Evolutionary conservation across 2,329 filamentous ascomycete genomes (phyloP).

Genomic region (Fusarium nematophilum): DNA sequence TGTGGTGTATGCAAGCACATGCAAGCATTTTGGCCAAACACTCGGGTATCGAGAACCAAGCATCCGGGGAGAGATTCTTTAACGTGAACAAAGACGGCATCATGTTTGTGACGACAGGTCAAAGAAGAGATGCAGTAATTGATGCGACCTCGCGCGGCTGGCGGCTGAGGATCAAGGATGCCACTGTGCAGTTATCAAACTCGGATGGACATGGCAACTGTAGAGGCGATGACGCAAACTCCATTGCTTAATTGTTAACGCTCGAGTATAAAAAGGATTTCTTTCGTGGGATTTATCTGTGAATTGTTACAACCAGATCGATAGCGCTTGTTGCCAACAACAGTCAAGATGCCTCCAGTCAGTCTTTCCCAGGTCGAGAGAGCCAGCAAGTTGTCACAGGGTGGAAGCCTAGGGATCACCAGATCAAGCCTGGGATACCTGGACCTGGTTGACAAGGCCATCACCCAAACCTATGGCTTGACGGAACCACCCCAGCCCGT

Average conservation of each 20-base stretch:
- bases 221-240: background rate
- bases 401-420: too few species aligned
- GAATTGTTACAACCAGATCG: too few species aligned
- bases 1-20: background rate
- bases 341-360: slow-evolving; percentile 23
- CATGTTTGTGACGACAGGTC: background rate
- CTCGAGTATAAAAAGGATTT: too few species aligned
- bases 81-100: background rate
- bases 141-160: background rate
- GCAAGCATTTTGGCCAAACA: slow-evolving; percentile 20
- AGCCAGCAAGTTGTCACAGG: background rate
- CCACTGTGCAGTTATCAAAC: background rate
- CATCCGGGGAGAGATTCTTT: background rate
- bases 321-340: too few species aligned
- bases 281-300: too few species aligned
- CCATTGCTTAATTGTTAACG: too few species aligned
- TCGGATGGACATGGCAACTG: background rate
- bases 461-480: too few species aligned
- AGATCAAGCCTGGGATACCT: too few species aligned
- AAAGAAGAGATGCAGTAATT: background rate
- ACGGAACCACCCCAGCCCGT: background rate
- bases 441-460: too few species aligned
- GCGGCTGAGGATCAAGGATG: background rate
- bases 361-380: background rate
- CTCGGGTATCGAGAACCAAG: background rate